Evolutionary conservation across 2,329 filamentous ascomycete species (phyloP), one percentile per base, ranked within the genome.

Genomic region (Talaromyces sp.): DNA sequence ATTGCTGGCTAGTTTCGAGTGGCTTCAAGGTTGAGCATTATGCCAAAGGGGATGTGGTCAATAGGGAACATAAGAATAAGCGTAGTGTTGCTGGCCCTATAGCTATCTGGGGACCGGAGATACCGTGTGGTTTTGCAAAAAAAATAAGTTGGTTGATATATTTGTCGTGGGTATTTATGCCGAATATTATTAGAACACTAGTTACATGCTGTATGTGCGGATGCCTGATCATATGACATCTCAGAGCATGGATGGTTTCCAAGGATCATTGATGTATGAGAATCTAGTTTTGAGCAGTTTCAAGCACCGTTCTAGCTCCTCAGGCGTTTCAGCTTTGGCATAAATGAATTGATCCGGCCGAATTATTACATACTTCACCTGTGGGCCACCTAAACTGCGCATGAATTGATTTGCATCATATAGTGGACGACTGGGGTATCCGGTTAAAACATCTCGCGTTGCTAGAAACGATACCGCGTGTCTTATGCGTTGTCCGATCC

Each of bases 21-120:
- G 80, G 81, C 0, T 88, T 89, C 71, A 89, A 90, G 75, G 78
- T 90, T 71, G 87, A 90, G 76, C 87, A 90, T 74, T 91, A 91
- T 70, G 86, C 88, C 17, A 89, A 91, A 73, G 89, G 89, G 0
- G 89, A 91, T 75, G 70, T 89, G 68, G 82, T 90, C 1, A 87
- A 87, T 68, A 79, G 85, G 66, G 80, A 85, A 67, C 83, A 80
- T 19, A 82, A 85, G 47, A 83, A 80, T 5, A 74, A 72, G 17
- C 75, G 76, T 67, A 77, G 76, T 25, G 73, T 74, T 39, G 78
- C 77, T 1, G 81, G 80, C 1, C 73, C 78, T 62, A 66, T 81
- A 62, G 76, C 77, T 11, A 75, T 82, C 64, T 81, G 79, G 80
- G 78, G 77, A 8, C 77, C 78, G 0, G 77, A 79, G 41, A 73